Evolutionary conservation across 345 rosid genomes (phyloP).

Genomic region (Odontarrhena argentea): DNA sequence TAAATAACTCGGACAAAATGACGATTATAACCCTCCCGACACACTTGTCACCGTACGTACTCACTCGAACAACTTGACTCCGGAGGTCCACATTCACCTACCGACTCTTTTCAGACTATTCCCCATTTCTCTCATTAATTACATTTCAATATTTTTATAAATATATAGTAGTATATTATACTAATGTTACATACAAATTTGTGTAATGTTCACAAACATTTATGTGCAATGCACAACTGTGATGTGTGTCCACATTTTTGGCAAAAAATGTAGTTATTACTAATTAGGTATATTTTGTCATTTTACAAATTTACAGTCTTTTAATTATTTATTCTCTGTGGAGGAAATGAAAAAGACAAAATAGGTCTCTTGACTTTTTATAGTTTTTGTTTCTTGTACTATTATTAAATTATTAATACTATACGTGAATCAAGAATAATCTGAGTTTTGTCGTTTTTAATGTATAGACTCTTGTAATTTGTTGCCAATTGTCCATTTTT

Average conservation of each 20-base stretch:
- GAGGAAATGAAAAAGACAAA: constrained; percentile 25
- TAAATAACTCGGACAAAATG: background rate
- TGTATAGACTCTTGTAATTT: constrained; percentile 7
- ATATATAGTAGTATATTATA: no score
- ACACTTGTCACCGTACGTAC: constrained; percentile 29
- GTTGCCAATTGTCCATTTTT: constrained; percentile 32
- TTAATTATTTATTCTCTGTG: background rate
- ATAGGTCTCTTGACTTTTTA: background rate
- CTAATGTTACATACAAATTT: no score
- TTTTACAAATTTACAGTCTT: background rate
- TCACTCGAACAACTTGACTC: constrained; percentile 31
- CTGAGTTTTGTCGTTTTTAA: constrained; percentile 32
- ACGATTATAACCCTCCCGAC: constrained; percentile 35
- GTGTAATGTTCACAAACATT: background rate
- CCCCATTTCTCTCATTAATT: constrained; percentile 13
- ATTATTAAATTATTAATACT: background rate
- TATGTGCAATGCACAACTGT: background rate
- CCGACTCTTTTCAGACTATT: constrained; percentile 35
- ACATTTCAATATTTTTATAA: background rate
- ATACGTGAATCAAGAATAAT: constrained; percentile 31
- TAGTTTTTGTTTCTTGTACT: background rate
- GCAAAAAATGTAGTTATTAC: background rate
- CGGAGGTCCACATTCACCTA: constrained; percentile 35
- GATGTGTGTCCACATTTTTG: constrained; percentile 30
- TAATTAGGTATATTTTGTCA: background rate